phyloP scores from a whole-genome alignment of 345 rosid genomes.

The Kernera saxatilis region DNA sequence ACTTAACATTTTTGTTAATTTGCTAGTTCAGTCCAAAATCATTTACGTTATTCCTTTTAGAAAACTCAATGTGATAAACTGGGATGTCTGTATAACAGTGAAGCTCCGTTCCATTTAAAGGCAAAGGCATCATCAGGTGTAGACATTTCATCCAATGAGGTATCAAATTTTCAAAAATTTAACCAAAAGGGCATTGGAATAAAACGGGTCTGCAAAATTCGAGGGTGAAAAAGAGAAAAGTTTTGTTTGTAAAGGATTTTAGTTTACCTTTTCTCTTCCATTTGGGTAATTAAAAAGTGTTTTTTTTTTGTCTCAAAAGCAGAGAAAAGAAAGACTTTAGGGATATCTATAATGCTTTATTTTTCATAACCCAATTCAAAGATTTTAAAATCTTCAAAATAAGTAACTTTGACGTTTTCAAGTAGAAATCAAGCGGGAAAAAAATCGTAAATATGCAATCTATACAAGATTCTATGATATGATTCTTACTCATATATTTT shows the following conservation, averaged over 20 bases:
- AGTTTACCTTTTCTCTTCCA: conserved; percentile 10
- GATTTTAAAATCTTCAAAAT: not conserved
- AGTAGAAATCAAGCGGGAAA: not conserved
- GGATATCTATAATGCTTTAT: not conserved
- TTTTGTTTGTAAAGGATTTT: not conserved
- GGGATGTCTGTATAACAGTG: conserved; percentile 24
- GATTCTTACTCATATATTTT: not conserved
- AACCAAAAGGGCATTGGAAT: conserved; percentile 3
- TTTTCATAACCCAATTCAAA: not conserved
- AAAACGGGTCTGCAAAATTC: conserved; percentile 1
- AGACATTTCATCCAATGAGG: conserved; percentile 30
- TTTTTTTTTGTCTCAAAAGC: conserved; percentile 20
- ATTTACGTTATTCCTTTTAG: not conserved
- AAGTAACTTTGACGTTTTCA: not conserved
- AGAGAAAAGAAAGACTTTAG: conserved; percentile 11
- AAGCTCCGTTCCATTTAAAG: conserved; percentile 22
- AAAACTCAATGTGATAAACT: not conserved
- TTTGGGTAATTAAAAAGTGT: not conserved
- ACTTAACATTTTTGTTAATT: not conserved
- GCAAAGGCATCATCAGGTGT: conserved; percentile 28
- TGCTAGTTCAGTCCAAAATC: not conserved
- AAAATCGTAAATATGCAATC: not conserved
- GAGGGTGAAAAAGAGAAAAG: conserved; percentile 12
- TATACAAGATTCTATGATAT: not conserved
- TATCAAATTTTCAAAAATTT: conserved; percentile 4